phyloP scores from a whole-genome alignment of 2,329 filamentous ascomycete genomes.

The Byssothecium circinans region DNA sequence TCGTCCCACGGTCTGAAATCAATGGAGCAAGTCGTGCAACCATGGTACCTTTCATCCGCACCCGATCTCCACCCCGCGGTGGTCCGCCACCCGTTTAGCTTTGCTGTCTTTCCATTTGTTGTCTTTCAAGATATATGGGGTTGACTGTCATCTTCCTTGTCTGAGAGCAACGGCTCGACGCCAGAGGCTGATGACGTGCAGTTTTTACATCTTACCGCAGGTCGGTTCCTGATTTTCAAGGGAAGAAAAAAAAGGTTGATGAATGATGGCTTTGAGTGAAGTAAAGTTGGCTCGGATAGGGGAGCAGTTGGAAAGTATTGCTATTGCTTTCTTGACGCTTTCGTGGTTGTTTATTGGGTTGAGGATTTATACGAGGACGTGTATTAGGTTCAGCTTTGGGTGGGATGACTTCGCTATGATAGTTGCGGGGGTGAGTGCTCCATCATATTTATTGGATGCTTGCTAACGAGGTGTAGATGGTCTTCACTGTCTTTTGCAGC shows the following conservation, averaged over 20 bases:
- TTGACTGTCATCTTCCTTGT: too few species aligned
- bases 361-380: slow-evolving; percentile 45
- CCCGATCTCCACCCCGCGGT: neutral
- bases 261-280: slow-evolving; percentile 28
- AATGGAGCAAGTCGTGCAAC: neutral
- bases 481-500: slow-evolving; percentile 38
- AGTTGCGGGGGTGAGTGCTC: slow-evolving; percentile 38
- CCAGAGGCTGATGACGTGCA: neutral
- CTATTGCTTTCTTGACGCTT: slow-evolving; percentile 39
- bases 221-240: neutral
- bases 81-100: slow-evolving; percentile 2
- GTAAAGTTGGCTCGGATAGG: slow-evolving; percentile 21
- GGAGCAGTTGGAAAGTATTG: slow-evolving; percentile 26
- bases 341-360: slow-evolving; percentile 45
- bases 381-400: slow-evolving; percentile 45
- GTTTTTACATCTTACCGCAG: neutral
- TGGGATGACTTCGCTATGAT: slow-evolving; percentile 50
- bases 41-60: slow-evolving; percentile 2
- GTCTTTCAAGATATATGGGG: too few species aligned
- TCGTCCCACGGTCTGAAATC: slow-evolving; percentile 1
- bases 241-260: too few species aligned
- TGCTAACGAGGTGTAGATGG: slow-evolving; percentile 23
- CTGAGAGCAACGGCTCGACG: neutral
- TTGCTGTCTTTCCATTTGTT: neutral
- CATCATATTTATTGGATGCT: neutral